phyloP scores from a whole-genome alignment of 768 basidiomycete species.

The Dioszegia crocea region DNA sequence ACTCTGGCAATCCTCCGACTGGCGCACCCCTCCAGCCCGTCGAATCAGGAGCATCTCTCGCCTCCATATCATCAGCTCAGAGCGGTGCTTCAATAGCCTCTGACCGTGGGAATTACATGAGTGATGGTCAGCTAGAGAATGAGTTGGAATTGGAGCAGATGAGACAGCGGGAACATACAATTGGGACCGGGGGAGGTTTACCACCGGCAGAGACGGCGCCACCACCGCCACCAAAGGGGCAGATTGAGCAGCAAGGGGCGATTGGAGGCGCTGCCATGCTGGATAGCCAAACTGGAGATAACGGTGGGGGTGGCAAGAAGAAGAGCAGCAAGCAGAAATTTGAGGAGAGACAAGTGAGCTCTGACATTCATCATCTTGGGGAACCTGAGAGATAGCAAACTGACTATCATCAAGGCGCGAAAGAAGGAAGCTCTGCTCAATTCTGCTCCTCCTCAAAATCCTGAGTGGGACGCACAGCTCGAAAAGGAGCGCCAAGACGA shows the following conservation, averaged over 20 bases:
- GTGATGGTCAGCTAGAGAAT: conserved; percentile 14
- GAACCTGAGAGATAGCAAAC: neutral
- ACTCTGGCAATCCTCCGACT: neutral
- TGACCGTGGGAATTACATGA: conserved; percentile 15
- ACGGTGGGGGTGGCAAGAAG: conserved; percentile 32
- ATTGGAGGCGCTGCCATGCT: neutral
- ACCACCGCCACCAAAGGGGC: neutral
- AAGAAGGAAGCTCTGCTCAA: conserved; percentile 45
- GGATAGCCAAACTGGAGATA: too few relatives aligned
- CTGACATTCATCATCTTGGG: neutral
- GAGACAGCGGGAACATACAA: conserved; percentile 12
- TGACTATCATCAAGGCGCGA: conserved; percentile 29
- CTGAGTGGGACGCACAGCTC: conserved; percentile 41
- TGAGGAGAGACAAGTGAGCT: conserved; percentile 46
- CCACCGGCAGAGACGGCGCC: conserved; percentile 3
- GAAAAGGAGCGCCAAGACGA: conserved; percentile 47
- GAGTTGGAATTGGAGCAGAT: conserved; percentile 21
- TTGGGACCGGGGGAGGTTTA: conserved; percentile 6
- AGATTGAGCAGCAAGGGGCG: neutral
- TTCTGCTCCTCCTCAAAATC: conserved; percentile 42
- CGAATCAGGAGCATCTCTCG: conserved; percentile 2
- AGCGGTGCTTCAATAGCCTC: conserved; percentile 7
- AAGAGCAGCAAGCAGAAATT: conserved; percentile 49
- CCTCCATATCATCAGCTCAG: conserved; percentile 1
- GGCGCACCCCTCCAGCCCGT: neutral